These are phyloP conservation scores for Penicillium flavigenum DNA, from an alignment of 495 filamentous ascomycete genomes.

Conservation along the genomic window DNA sequence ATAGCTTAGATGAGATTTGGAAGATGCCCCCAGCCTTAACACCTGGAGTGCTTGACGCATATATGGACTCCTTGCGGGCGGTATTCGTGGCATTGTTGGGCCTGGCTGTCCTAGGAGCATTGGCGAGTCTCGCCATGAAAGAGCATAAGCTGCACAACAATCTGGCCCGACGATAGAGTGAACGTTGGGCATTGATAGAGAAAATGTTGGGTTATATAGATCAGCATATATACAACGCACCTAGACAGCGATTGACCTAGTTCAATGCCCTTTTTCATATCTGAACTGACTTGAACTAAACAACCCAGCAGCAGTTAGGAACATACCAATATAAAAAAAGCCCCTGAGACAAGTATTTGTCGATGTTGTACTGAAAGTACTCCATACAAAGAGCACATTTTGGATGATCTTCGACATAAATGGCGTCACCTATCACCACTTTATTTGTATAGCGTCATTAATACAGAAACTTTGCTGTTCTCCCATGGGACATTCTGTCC, in stretches of 20 bases:
- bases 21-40: slow-evolving; percentile 69
- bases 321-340: background rate
- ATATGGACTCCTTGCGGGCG: slow-evolving; percentile 71
- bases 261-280: background rate
- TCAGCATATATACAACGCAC: background rate
- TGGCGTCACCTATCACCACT: too few relatives aligned
- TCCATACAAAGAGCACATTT: background rate
- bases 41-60: slow-evolving; percentile 66
- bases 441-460: too few relatives aligned
- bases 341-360: background rate
- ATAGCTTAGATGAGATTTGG: slow-evolving; percentile 71
- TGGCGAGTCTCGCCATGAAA: slow-evolving; percentile 67
- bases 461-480: too few relatives aligned
- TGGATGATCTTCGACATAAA: background rate
- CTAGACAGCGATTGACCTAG: background rate
- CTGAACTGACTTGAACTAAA: background rate
- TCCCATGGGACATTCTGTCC: too few relatives aligned
- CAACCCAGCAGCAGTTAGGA: background rate
- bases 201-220: background rate
- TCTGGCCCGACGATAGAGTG: slow-evolving; percentile 51
- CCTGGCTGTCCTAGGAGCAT: slow-evolving; percentile 56
- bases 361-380: background rate
- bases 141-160: slow-evolving; percentile 78
- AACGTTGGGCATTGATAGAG: background rate
- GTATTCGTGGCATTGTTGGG: slow-evolving; percentile 72